These are phyloP conservation scores for Heimioporus retisporus DNA, from an alignment of 1,284 basidiomycete genomes.

Conservation along the genomic window DNA sequence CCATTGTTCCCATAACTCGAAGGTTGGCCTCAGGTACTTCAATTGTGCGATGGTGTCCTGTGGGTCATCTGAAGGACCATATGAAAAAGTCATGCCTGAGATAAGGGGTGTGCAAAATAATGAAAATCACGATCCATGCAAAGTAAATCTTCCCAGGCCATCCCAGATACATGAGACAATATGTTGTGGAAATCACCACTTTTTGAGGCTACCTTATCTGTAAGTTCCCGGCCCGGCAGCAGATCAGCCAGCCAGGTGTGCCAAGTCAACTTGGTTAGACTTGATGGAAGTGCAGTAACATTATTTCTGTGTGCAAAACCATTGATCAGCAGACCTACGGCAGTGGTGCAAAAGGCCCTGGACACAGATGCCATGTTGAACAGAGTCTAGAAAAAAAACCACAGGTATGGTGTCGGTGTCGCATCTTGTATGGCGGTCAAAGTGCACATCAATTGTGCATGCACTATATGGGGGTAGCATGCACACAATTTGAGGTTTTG, in stretches of 20 bases:
- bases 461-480: too few relatives aligned
- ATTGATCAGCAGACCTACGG: conserved; percentile 53
- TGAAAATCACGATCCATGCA: not conserved
- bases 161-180: conserved; percentile 50
- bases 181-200: conserved; percentile 49
- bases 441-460: too few relatives aligned
- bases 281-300: conserved; percentile 45
- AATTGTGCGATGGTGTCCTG: conserved; percentile 42
- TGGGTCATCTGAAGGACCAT: conserved; percentile 39
- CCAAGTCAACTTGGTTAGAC: conserved; percentile 46
- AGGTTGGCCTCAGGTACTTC: conserved; percentile 46
- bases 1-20: conserved; percentile 51
- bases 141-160: conserved; percentile 41
- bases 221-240: conserved; percentile 48
- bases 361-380: conserved; percentile 50
- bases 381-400: conserved; percentile 42
- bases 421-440: not conserved
- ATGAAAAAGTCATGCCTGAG: conserved; percentile 47
- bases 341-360: conserved; percentile 52
- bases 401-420: not conserved
- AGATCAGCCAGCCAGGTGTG: conserved; percentile 48
- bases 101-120: not conserved
- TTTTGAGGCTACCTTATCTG: conserved; percentile 46
- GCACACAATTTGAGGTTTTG: too few relatives aligned
- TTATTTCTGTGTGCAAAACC: conserved; percentile 49